A percentile compares a stretch with the other conserved stretches of the same genome.
Conservation (phyloP, 176 grass and related monocot genomes). For the Hordeum vulgare region DNA sequence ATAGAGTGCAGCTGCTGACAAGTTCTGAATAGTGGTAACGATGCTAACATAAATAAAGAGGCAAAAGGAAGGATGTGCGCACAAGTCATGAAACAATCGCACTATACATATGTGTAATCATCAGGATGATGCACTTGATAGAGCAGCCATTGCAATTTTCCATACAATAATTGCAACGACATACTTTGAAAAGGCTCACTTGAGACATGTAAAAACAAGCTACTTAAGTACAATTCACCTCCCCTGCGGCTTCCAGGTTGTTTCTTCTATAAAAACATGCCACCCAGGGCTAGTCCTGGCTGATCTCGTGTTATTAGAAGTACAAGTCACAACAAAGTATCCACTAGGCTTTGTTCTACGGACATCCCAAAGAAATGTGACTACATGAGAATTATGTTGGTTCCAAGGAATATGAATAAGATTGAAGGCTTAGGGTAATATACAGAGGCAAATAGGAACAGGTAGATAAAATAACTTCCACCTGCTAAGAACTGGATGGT, state of each 20-base stretch:
- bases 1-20: neutral
- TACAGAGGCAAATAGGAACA: neutral
- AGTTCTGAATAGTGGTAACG: neutral
- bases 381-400: neutral
- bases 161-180: neutral
- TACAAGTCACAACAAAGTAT: neutral
- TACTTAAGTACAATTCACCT: neutral
- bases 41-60: neutral
- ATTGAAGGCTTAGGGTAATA: neutral
- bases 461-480: neutral
- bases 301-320: neutral
- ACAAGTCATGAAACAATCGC: neutral
- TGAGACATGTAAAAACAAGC: neutral
- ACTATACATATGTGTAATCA: neutral
- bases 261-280: too few species aligned
- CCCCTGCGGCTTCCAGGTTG: too few species aligned
- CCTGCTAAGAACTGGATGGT: neutral
- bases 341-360: neutral
- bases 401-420: neutral
- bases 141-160: neutral
- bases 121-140: neutral
- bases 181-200: neutral
- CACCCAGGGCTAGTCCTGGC: too few species aligned
- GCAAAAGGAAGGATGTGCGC: fast-evolving
- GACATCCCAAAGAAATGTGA: neutral